These are phyloP conservation scores for Globisporangium cystogenes DNA, from an alignment of 352 stramenopile genomes.

Conservation along the genomic window DNA sequence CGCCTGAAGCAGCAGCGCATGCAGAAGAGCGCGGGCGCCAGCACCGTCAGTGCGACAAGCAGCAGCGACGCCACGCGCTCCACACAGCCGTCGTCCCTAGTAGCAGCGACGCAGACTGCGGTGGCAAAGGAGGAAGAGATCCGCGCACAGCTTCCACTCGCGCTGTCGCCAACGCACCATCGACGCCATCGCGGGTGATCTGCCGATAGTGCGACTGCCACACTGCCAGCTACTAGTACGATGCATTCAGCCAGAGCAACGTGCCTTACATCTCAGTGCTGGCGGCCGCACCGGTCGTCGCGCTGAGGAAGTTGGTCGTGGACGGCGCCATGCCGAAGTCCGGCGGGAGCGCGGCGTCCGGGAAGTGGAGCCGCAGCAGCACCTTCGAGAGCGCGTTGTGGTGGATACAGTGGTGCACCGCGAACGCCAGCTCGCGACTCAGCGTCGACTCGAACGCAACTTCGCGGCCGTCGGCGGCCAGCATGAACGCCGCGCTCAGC, in stretches of 20 bases:
- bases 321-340: slow-evolving; percentile 76
- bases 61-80: neutral
- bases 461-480: slow-evolving; percentile 64
- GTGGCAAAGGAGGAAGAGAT: slow-evolving; percentile 11
- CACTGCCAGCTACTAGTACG: too few species aligned
- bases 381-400: slow-evolving; percentile 81
- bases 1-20: slow-evolving; percentile 19
- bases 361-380: slow-evolving; percentile 65
- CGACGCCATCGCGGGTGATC: neutral
- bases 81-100: neutral
- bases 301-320: slow-evolving; percentile 43
- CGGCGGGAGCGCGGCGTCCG: slow-evolving; percentile 27
- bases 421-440: slow-evolving; percentile 74
- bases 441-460: slow-evolving; percentile 69
- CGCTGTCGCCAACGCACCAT: neutral
- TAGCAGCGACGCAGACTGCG: neutral
- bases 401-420: slow-evolving; percentile 84
- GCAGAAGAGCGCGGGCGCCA: slow-evolving; percentile 3
- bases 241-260: neutral
- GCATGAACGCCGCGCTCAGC: slow-evolving; percentile 68
- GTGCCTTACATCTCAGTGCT: neutral
- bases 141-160: slow-evolving; percentile 6
- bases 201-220: neutral
- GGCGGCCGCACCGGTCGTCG: neutral
- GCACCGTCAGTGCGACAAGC: neutral